Evolutionary conservation across 495 filamentous ascomycete species (phyloP).

Genomic region (Aspergillus indologenus): DNA sequence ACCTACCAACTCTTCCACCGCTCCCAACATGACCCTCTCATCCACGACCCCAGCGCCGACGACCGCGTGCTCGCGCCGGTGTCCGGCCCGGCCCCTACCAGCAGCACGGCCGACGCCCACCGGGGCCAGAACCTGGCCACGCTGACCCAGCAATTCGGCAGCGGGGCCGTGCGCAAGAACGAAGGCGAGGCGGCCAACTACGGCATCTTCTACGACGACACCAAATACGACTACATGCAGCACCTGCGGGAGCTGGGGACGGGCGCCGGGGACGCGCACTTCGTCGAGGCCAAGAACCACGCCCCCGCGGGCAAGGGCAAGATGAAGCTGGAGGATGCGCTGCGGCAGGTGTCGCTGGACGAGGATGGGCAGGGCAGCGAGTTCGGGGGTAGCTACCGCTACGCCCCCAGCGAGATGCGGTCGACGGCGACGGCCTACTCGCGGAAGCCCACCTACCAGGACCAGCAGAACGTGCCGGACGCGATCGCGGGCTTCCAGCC

Average conservation of each 20-base stretch:
- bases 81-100: conserved; percentile 31
- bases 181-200: conserved; percentile 95
- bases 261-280: conserved; percentile 59
- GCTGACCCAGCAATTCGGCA: conserved; percentile 73
- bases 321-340: conserved; percentile 78
- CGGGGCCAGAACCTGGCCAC: conserved; percentile 62
- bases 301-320: conserved; percentile 44
- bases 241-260: conserved; percentile 85
- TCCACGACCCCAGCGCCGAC: conserved; percentile 79
- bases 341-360: conserved; percentile 63
- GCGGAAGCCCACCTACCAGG: conserved; percentile 76
- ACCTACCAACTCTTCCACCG: conserved; percentile 94
- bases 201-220: conserved; percentile 86
- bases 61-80: conserved; percentile 71
- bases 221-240: conserved; percentile 98
- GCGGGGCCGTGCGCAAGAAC: conserved; percentile 68
- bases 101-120: conserved; percentile 30
- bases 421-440: conserved; percentile 62
- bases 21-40: conserved; percentile 92
- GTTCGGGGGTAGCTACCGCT: conserved; percentile 33
- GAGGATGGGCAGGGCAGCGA: conserved; percentile 43
- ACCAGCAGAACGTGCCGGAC: conserved; percentile 91
- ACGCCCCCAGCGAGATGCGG: conserved; percentile 36
- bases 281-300: conserved; percentile 64
- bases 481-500: conserved; percentile 89